These are phyloP conservation scores for Phytophthora hybrid DNA, from an alignment of 352 stramenopile species.

Conservation along the genomic window DNA sequence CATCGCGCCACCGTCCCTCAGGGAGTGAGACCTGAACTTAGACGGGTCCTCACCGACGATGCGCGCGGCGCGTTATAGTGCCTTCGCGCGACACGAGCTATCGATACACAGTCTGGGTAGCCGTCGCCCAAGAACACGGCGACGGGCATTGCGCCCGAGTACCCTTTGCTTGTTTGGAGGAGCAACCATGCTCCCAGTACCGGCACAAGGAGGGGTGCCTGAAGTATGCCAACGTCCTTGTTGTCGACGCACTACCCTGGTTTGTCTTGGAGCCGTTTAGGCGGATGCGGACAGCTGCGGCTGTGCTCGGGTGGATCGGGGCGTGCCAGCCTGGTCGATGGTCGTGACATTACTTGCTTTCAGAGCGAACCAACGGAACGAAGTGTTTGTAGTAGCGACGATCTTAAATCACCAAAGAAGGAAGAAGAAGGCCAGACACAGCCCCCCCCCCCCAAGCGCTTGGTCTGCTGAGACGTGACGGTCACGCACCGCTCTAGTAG, in stretches of 20 bases:
- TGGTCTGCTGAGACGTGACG: no score
- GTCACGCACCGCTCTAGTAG: not conserved
- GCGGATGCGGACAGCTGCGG: not conserved
- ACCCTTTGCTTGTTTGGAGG: not conserved
- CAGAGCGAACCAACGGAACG: conserved; percentile 9
- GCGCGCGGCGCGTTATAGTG: not conserved
- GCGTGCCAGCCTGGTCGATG: not conserved
- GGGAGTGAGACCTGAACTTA: not conserved
- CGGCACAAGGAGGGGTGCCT: not conserved
- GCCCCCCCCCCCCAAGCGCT: no score
- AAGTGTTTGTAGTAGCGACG: not conserved
- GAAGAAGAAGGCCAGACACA: conserved; percentile 25
- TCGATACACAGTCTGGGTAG: not conserved
- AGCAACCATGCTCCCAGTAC: conserved; percentile 1
- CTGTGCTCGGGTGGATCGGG: not conserved
- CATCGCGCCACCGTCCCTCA: conserved; percentile 2
- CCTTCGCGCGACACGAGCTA: not conserved
- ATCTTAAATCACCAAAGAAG: conserved; percentile 11
- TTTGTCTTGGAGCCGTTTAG: conserved; percentile 19
- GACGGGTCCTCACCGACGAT: not conserved
- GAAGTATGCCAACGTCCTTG: not conserved
- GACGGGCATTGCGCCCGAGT: not conserved
- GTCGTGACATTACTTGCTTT: not conserved
- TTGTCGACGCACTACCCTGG: not conserved
- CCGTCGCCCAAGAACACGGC: not conserved